These are phyloP conservation scores for Microcyclospora tardicrescens DNA, from an alignment of 2,329 filamentous ascomycete species.

Conservation along the genomic window DNA sequence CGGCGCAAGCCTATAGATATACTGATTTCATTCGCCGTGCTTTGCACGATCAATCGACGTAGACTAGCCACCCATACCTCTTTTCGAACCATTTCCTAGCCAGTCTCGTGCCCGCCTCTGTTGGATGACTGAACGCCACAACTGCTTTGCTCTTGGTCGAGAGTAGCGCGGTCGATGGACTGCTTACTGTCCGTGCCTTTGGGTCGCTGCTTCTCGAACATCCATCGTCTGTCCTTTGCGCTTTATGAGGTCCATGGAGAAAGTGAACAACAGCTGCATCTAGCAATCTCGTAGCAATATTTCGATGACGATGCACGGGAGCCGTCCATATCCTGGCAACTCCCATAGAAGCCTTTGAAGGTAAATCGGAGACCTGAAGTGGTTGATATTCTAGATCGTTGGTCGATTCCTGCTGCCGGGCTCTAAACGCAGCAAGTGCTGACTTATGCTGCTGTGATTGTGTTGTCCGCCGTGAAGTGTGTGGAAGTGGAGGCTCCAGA, in stretches of 20 bases:
- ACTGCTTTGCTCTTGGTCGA: slow-evolving; percentile 37
- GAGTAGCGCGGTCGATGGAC: slow-evolving; percentile 32
- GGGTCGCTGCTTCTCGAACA: not conserved
- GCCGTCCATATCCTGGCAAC: slow-evolving; percentile 56
- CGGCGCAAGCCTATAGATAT: too few species aligned
- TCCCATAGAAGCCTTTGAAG: slow-evolving; percentile 39
- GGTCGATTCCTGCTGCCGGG: slow-evolving; percentile 10
- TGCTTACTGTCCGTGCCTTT: not conserved
- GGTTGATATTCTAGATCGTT: slow-evolving; percentile 5
- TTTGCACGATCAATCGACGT: slow-evolving; percentile 16
- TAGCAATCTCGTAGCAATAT: slow-evolving; percentile 45
- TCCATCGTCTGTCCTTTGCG: not conserved
- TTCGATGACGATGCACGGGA: slow-evolving; percentile 40
- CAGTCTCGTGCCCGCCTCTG: slow-evolving; percentile 45
- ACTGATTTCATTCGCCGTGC: too few species aligned
- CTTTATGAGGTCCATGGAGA: not conserved
- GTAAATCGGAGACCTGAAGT: slow-evolving; percentile 10
- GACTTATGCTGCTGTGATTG: not conserved
- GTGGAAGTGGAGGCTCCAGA: slow-evolving; percentile 15
- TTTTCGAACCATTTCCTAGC: slow-evolving; percentile 46
- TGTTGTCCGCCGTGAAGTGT: slow-evolving; percentile 6
- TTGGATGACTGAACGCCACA: slow-evolving; percentile 56
- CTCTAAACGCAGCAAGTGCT: slow-evolving; percentile 12
- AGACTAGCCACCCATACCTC: slow-evolving; percentile 47
- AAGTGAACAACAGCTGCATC: slow-evolving; percentile 26